Conservation (phyloP, 306 rosid genomes). For the Herpetospermum pedunculosum region DNA sequence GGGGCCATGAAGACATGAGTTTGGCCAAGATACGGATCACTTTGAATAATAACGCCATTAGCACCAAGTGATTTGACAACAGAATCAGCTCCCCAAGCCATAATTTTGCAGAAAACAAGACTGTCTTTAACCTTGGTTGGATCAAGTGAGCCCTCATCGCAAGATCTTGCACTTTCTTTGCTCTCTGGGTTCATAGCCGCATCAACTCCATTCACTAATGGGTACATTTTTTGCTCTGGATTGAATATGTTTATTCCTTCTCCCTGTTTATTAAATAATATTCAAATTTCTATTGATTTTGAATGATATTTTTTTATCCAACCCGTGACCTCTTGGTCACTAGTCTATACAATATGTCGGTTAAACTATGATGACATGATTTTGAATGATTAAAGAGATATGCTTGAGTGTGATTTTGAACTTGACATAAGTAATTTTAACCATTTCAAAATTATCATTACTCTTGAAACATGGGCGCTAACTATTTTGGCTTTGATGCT, state of each 20-base stretch:
- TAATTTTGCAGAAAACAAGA: slow-evolving; percentile 40
- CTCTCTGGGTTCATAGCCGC: slow-evolving; percentile 28
- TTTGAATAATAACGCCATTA: slow-evolving; percentile 44
- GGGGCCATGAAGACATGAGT: slow-evolving; percentile 72
- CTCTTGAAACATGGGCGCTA: too few relatives aligned
- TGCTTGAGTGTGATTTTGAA: too few relatives aligned
- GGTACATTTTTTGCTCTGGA: slow-evolving; percentile 35
- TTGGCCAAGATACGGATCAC: slow-evolving; percentile 28
- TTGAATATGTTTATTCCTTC: slow-evolving; percentile 45
- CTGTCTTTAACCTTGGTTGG: slow-evolving; percentile 54
- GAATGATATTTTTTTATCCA: too few relatives aligned
- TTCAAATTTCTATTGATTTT: too few relatives aligned
- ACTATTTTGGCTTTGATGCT: too few relatives aligned
- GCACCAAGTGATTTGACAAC: slow-evolving; percentile 61
- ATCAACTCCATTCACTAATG: slow-evolving; percentile 58
- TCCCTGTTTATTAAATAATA: too few relatives aligned
- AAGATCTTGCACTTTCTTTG: slow-evolving; percentile 38
- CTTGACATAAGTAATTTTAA: too few relatives aligned
- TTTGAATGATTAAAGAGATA: too few relatives aligned
- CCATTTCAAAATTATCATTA: too few relatives aligned
- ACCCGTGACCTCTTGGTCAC: too few relatives aligned
- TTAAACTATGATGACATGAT: too few relatives aligned
- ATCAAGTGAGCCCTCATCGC: slow-evolving; percentile 32
- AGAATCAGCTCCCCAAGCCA: slow-evolving; percentile 47
- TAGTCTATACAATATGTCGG: too few relatives aligned